Conservation (phyloP, 2,329 filamentous ascomycete genomes). For the Chrysoporthe puriensis region DNA sequence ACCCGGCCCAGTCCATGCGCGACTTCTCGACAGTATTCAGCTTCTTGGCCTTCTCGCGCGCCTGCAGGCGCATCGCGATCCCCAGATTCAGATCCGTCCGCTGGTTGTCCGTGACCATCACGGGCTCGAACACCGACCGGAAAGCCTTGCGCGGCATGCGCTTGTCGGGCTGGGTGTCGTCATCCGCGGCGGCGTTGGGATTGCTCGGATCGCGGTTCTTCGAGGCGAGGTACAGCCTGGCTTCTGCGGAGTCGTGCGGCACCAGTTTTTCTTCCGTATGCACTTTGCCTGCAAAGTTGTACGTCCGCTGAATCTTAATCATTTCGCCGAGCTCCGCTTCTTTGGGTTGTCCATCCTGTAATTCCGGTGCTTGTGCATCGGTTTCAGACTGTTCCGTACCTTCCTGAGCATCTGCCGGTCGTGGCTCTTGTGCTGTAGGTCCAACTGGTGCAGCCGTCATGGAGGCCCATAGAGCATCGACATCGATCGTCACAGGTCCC, state of each 20-base stretch:
- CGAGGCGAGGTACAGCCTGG: conserved; percentile 64
- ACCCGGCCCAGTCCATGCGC: conserved; percentile 73
- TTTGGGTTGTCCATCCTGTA: conserved; percentile 29
- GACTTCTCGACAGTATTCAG: conserved; percentile 74
- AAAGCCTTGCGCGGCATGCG: conserved; percentile 59
- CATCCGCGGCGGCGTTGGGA: conserved; percentile 29
- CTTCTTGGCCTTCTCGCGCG: conserved; percentile 60
- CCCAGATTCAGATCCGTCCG: conserved; percentile 64
- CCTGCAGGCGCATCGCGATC: conserved; percentile 51
- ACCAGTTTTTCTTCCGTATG: conserved; percentile 75
- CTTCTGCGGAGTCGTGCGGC: conserved; percentile 66
- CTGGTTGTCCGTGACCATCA: conserved; percentile 41
- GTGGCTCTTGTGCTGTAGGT: conserved; percentile 31
- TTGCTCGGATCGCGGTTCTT: conserved; percentile 37
- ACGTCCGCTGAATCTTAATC: conserved; percentile 71
- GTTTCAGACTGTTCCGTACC: background rate
- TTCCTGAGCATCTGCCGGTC: conserved; percentile 11
- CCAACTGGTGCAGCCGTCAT: conserved; percentile 57
- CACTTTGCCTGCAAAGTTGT: conserved; percentile 74
- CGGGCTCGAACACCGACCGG: conserved; percentile 66
- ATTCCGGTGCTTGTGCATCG: conserved; percentile 25
- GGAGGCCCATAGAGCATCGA: conserved; percentile 71
- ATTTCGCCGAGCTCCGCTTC: conserved; percentile 40
- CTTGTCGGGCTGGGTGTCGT: conserved; percentile 41
- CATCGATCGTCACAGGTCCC: conserved; percentile 69